Evolutionary conservation across 768 basidiomycete species (phyloP), one percentile per base, ranked within the genome.

Genomic region (Pholiota molesta): DNA sequence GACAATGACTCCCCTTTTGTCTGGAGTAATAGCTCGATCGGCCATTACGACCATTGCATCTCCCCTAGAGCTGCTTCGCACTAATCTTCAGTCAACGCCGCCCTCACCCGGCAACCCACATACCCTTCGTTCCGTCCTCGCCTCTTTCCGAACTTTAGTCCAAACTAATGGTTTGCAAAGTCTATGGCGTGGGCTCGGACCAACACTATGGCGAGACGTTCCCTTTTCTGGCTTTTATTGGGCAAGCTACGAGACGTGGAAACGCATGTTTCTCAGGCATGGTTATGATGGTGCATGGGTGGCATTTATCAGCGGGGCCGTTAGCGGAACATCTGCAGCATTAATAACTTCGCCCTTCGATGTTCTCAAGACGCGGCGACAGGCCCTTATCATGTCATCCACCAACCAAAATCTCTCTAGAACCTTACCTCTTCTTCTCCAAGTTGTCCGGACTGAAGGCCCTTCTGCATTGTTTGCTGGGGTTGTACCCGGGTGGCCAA

Each of bases 161-260:
- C 82, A 80, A 26, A 71, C 77, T 35, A 79, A 90, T 47, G 97
- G 96, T 6, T 66, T 88, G 6, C 73, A 78, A 10, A 89, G 85
- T 53, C 82, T 99, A 28, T 99, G 95, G 94, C 83, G 94, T 57
- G 97, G 97, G 0, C 81, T 99, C 8, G 91, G 91, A 0, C 86
- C 96, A 2, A 97, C 95, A 5, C 80, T 99, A 9, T 98, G 95
- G 95, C 85, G 97, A 54, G 97, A 99, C 68, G 96, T 99, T 6
- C 97, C 97, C 0, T 99, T 99, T 73, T 95, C 93, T 42, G 97
- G 96, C 11, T 79, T 97, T 33, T 99, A 99, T 70, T 99, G 97
- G 97, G 93, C 94, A 4, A 88, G 91, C 26, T 99, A 98, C 72
- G 97, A 99, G 73, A 78, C 85, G 0, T 85, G 87, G 76, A 98